Evolutionary conservation across 1,284 basidiomycete genomes (phyloP).

Genomic region (Schizopora paradoxa): DNA sequence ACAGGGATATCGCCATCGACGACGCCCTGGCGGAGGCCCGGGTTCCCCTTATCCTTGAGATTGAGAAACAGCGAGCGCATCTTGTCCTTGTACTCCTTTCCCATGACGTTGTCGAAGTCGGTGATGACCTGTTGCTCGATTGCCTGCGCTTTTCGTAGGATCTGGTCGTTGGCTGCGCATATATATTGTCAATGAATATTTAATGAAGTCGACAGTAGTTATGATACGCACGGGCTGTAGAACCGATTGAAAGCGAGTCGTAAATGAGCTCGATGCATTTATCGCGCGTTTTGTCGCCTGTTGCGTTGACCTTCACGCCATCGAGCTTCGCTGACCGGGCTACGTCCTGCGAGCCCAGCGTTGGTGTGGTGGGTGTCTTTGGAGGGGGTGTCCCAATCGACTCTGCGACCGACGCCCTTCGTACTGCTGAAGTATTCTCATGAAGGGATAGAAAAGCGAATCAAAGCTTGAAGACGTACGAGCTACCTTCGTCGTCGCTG

Average conservation of each 20-base stretch:
- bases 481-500: slow-evolving; percentile 18
- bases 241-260: slow-evolving; percentile 83
- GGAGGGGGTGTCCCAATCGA: slow-evolving; percentile 15
- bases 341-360: slow-evolving; percentile 35
- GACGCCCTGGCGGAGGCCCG: slow-evolving; percentile 78
- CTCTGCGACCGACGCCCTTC: slow-evolving; percentile 13
- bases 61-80: slow-evolving; percentile 90
- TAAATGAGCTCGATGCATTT: slow-evolving; percentile 90
- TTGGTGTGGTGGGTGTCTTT: slow-evolving; percentile 37
- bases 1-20: slow-evolving; percentile 75
- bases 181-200: slow-evolving; percentile 7
- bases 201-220: background rate
- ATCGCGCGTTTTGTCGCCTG: slow-evolving; percentile 75
- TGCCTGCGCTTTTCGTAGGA: slow-evolving; percentile 50
- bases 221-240: slow-evolving; percentile 69
- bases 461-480: slow-evolving; percentile 33
- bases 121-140: slow-evolving; percentile 56
- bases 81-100: slow-evolving; percentile 65
- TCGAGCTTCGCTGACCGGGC: slow-evolving; percentile 66
- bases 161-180: slow-evolving; percentile 52
- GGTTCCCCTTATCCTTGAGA: slow-evolving; percentile 94
- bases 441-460: background rate
- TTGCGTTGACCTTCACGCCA: slow-evolving; percentile 51
- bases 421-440: slow-evolving; percentile 2
- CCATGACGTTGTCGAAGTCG: slow-evolving; percentile 41